Conservation (phyloP, 2,329 filamentous ascomycete genomes). For the Nothopassalora personata region DNA sequence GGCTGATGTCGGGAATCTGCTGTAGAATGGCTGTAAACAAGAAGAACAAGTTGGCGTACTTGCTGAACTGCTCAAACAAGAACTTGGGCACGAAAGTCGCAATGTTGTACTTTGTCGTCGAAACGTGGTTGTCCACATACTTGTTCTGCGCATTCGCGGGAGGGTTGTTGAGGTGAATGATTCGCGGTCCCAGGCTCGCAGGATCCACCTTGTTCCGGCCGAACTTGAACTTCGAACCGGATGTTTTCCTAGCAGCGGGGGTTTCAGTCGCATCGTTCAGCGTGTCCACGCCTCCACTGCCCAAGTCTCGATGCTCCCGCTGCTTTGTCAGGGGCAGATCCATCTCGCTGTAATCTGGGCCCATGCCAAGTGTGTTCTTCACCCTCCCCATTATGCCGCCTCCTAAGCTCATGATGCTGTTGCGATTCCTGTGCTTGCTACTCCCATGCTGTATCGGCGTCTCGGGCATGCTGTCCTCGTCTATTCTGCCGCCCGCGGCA, state of each 20-base stretch:
- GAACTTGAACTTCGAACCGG: slow-evolving; percentile 81
- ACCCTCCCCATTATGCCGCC: slow-evolving; percentile 81
- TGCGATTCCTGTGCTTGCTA: slow-evolving; percentile 55
- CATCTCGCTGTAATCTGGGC: slow-evolving; percentile 89
- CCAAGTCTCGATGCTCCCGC: slow-evolving; percentile 37
- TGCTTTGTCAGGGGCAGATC: slow-evolving; percentile 88
- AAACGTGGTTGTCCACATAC: slow-evolving; percentile 94
- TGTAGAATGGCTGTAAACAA: slow-evolving; percentile 91
- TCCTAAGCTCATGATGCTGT: slow-evolving; percentile 81
- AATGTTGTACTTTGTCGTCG: slow-evolving; percentile 94
- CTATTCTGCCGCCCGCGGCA: slow-evolving; percentile 57
- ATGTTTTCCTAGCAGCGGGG: slow-evolving; percentile 48
- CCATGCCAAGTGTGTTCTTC: slow-evolving; percentile 88
- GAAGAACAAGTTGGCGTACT: slow-evolving; percentile 99
- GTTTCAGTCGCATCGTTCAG: slow-evolving; percentile 12
- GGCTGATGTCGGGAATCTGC: slow-evolving; percentile 90
- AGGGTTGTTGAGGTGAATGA: slow-evolving; percentile 95
- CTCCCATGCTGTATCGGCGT: slow-evolving; percentile 49
- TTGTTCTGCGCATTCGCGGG: slow-evolving; percentile 85
- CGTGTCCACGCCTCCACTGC: slow-evolving; percentile 9
- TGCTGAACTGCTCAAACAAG: slow-evolving; percentile 95
- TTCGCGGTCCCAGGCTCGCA: slow-evolving; percentile 80
- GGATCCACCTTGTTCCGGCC: slow-evolving; percentile 80
- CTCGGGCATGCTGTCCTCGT: slow-evolving; percentile 50
- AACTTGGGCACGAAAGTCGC: slow-evolving; percentile 95